Evolutionary conservation across 106 monocot species (phyloP), one percentile per base, ranked within the genome.

Genomic region (Narthecium ossifragum): DNA sequence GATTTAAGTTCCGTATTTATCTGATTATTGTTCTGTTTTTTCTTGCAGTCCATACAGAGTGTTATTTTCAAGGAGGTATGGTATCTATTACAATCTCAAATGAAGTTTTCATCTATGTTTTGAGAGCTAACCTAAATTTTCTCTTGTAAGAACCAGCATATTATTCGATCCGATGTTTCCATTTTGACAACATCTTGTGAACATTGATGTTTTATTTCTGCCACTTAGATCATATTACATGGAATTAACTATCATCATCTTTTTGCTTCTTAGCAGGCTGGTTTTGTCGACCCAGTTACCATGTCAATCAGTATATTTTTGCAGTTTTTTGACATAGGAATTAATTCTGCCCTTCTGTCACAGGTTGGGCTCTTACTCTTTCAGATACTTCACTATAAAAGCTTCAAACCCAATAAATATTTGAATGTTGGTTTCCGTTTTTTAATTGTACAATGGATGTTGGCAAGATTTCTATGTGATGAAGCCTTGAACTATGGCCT

Each of bases 31-130:
- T 49, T 59, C 40, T 46, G 15, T 27, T 51, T 73, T 57, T 53
- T 60, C 37, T 71, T 81, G 76, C 96, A 96, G 96, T 86, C 96
- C 46, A 51, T 96, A 23, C 96, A 96, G 73, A 96, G 90, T 69
- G 86, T 96, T 58, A 80, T 90, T 53, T 90, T 96, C 67, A 96
- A 87, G 58, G 81, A 90, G 83, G 96, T 96, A 90, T 46, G 58
- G 1, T 66, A 50, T 31, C 24, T 28, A 2, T 41, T 13, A 12
- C 4, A 43, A 43, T 18, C 43, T 43, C 18, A 18, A 5, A 34
- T 18, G 20, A 57, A 34, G 5, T 18, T 43, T 0, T 6, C 43
- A 17, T 43, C 18, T 7, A 3, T 43, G 18, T 17, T 43, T 43
- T 43, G 14, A 17, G 18, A 13, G 14, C 10, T 13, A 43, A 0